Conservation (phyloP, 2,329 filamentous ascomycete genomes). For the Calonectria hongkongensis region DNA sequence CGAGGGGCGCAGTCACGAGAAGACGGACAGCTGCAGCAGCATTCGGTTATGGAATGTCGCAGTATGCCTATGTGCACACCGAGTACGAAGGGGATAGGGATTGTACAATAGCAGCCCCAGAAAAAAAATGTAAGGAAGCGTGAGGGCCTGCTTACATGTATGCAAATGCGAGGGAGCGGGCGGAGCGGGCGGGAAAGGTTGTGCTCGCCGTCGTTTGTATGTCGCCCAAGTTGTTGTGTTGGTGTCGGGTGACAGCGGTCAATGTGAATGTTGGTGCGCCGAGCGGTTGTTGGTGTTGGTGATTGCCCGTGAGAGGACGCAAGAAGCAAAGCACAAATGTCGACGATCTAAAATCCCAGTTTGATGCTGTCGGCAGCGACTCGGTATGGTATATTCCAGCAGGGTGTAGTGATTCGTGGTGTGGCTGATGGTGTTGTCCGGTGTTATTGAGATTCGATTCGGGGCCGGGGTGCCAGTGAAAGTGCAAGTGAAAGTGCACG, state of each 20-base stretch:
- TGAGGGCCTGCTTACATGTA: conserved; percentile 52
- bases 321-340: conserved; percentile 32
- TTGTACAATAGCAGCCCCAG: conserved; percentile 35
- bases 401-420: conserved; percentile 1
- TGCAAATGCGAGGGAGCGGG: conserved; percentile 41
- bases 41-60: conserved; percentile 49
- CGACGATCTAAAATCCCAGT: conserved; percentile 24
- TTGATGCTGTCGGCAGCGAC: background rate
- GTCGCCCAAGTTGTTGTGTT: conserved; percentile 28
- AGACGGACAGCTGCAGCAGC: conserved; percentile 54
- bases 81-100: conserved; percentile 39
- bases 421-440: conserved; percentile 9
- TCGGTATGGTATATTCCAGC: conserved; percentile 37
- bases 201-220: conserved; percentile 33
- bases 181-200: conserved; percentile 30
- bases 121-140: conserved; percentile 39
- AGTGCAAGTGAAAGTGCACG: conserved; percentile 33
- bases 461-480: conserved; percentile 28
- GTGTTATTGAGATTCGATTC: conserved; percentile 33
- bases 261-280: conserved; percentile 28
- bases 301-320: conserved; percentile 38
- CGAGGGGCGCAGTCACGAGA: conserved; percentile 48
- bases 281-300: conserved; percentile 16
- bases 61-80: conserved; percentile 44
- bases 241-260: conserved; percentile 35